Base-by-base conservation (phyloP, 495 filamentous ascomycete genomes). In the Symbiotaphrina buchneri region DNA sequence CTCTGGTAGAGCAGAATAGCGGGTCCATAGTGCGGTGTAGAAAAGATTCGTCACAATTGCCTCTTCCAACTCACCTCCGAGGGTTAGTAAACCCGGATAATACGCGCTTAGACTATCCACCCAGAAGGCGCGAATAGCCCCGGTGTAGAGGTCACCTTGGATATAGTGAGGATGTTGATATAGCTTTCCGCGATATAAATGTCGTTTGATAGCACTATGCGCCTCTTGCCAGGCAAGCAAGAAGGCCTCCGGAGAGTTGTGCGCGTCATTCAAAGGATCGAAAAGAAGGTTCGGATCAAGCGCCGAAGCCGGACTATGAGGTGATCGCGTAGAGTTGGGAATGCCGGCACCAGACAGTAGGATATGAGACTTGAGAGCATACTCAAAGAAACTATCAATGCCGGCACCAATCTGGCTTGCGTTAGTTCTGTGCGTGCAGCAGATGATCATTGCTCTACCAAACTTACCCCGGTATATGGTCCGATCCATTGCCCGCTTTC, bases 341-440 rank as follows among this genome's bases (percentile, higher is more conserved):
- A 28, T 6, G n/a, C 25, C 37, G 19, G 28, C 30, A 4, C 77
- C 71, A 2, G 85, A 91, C 11, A 94, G 65, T 6, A 97, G 53
- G 38, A 97, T 74, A 40, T 90, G 71, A 2, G 83, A 76, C 46
- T 97, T 97, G 45, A 93, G 63, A 1, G 87, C 87, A 46, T 97
- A 97, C 54, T 97, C 87, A 42, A 85, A 95, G 53, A 95, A 97
- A 53, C 83, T 93, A 49, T 95, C 87, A 39, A 90, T 75, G 11
- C 87, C 90, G 1, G 87, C 87, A 22, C 87, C 87, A 42, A 97
- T 85, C 60, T 44, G 16, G 15, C n/a, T 15, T 5, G 15, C 8
- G 32, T 32, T 17, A 20, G n/a, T 6, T 29, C 14, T 23, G 32
- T 35, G 8, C 21, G 31, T 13, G 22, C 8, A 25, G 7, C 8